These are phyloP conservation scores for Ceratocystiopsis sp. DNA, from an alignment of 2,329 filamentous ascomycete species.

Conservation along the genomic window DNA sequence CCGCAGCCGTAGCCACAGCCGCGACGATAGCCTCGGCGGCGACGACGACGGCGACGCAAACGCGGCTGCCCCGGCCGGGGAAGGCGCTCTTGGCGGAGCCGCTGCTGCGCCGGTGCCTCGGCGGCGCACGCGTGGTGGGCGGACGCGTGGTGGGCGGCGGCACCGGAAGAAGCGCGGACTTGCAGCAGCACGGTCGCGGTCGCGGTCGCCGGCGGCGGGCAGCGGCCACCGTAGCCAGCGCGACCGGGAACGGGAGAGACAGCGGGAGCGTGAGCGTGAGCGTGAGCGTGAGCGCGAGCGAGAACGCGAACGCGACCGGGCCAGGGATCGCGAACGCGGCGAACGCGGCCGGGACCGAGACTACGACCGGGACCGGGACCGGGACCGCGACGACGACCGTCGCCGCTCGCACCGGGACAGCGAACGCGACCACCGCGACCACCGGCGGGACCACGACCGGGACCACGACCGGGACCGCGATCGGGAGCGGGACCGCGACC, in stretches of 20 bases:
- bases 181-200: neutral
- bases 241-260: slow-evolving; percentile 1
- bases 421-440: neutral
- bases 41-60: neutral
- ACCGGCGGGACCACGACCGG: neutral
- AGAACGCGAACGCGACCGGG: slow-evolving; percentile 3
- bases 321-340: slow-evolving; percentile 7
- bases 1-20: slow-evolving; percentile 8
- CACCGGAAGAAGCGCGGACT: too few species aligned
- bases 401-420: slow-evolving; percentile 3
- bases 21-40: neutral
- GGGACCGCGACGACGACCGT: neutral
- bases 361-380: slow-evolving; percentile 2
- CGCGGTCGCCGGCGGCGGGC: neutral
- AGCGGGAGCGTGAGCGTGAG: neutral
- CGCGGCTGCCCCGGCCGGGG: neutral
- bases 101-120: neutral
- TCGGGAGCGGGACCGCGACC: slow-evolving; percentile 1
- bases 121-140: slow-evolving; percentile 5
- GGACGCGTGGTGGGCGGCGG: slow-evolving; percentile 1
- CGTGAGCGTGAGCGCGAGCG: slow-evolving; percentile 19
- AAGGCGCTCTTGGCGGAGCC: too few species aligned
- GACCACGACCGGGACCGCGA: slow-evolving; percentile 1
- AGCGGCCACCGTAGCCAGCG: slow-evolving; percentile 4
- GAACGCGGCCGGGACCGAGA: neutral